Conservation (phyloP, 2,329 filamentous ascomycete genomes). For the Aspergillus sp. region DNA sequence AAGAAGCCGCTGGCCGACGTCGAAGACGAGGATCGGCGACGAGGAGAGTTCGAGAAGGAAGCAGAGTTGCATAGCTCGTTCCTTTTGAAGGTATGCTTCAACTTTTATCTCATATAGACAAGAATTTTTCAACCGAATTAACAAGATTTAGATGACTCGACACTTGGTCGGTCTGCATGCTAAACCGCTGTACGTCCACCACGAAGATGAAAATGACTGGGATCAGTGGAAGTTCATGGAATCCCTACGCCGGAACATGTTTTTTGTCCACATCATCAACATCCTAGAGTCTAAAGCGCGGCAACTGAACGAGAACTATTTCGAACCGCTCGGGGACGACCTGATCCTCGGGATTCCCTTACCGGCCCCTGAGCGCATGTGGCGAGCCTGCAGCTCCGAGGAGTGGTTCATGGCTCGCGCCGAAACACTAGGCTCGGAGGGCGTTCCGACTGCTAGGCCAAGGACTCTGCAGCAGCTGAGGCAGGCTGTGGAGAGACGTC, state of each 20-base stretch:
- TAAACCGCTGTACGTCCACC: slow-evolving; percentile 3
- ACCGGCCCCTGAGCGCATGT: slow-evolving; percentile 18
- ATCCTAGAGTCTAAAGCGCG: slow-evolving; percentile 7
- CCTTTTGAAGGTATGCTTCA: slow-evolving; percentile 9
- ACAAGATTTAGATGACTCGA: slow-evolving; percentile 10
- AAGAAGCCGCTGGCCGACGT: not conserved
- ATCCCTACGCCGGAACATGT: slow-evolving; percentile 18
- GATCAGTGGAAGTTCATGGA: slow-evolving; percentile 17
- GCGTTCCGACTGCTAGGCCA: not conserved
- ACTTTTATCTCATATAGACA: not conserved
- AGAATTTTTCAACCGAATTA: not conserved
- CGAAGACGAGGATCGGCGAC: not conserved
- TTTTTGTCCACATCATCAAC: slow-evolving; percentile 17
- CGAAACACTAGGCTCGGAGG: not conserved
- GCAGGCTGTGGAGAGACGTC: slow-evolving; percentile 4
- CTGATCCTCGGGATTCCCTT: slow-evolving; percentile 13
- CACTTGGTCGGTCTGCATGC: slow-evolving; percentile 11
- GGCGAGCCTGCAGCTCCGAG: slow-evolving; percentile 16
- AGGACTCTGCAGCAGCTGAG: slow-evolving; percentile 12
- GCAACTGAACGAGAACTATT: slow-evolving; percentile 11
- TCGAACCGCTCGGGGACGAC: slow-evolving; percentile 15
- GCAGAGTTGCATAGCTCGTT: slow-evolving; percentile 12
- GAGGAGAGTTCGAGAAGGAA: slow-evolving; percentile 3
- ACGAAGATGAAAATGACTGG: slow-evolving; percentile 15
- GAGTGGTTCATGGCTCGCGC: slow-evolving; percentile 13